Conservation (phyloP, 352 stramenopile genomes). For the Globisporangium yorkense region DNA sequence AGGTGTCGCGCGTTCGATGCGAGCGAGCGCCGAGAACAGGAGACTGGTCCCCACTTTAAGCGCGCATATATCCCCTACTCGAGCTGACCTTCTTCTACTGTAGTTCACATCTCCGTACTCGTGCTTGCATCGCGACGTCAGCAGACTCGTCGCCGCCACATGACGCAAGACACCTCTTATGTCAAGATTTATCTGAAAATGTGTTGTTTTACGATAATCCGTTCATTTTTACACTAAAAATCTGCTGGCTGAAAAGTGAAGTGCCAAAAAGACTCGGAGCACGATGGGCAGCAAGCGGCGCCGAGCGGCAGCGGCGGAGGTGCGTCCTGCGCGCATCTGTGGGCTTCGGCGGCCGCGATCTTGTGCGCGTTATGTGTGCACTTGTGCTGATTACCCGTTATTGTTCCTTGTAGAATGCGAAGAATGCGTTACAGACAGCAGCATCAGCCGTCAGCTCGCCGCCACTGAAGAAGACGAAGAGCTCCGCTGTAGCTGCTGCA, state of each 20-base stretch:
- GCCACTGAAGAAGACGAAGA: slow-evolving; percentile 13
- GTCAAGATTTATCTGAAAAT: background rate
- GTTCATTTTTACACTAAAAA: background rate
- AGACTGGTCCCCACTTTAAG: background rate
- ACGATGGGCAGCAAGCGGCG: slow-evolving; percentile 21
- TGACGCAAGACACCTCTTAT: background rate
- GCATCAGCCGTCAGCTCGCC: background rate
- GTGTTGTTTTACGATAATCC: background rate
- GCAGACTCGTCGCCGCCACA: too few species aligned
- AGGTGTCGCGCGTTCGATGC: too few species aligned
- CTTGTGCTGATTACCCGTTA: too few species aligned
- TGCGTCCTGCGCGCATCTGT: slow-evolving; percentile 1
- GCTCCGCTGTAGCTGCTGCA: background rate
- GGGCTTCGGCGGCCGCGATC: too few species aligned
- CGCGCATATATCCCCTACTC: background rate
- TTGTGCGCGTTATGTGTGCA: background rate
- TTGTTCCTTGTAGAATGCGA: background rate
- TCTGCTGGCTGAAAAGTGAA: slow-evolving; percentile 8
- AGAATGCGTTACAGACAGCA: background rate
- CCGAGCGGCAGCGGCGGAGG: slow-evolving; percentile 8
- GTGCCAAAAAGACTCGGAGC: background rate
- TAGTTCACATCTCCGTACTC: background rate
- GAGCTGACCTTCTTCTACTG: background rate
- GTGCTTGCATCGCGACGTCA: too few species aligned
- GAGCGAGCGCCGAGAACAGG: background rate